A percentile compares a stretch with the other conserved stretches of the same genome.
Conservation (phyloP, 208 protist species). For the Angomonas ambiguus region DNA sequence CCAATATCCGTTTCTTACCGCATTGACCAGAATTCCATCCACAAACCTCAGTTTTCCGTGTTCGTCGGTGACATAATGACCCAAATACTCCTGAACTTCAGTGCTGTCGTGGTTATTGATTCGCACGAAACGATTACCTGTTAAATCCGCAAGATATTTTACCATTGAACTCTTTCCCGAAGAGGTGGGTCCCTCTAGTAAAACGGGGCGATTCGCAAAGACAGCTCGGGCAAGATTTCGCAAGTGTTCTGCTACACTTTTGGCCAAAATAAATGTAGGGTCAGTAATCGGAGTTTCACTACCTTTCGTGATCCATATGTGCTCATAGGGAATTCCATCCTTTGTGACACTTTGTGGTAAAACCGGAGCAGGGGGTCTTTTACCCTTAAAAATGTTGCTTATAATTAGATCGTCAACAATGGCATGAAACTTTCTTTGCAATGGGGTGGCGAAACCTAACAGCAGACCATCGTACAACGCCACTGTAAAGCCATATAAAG, state of each 20-base stretch:
- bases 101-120: constrained; percentile 99
- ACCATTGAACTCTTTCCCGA: constrained; percentile 99
- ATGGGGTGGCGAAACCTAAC: constrained; percentile 96
- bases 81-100: constrained; percentile 99
- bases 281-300: constrained; percentile 41
- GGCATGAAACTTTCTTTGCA: constrained; percentile 85
- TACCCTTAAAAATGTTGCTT: constrained; percentile 80
- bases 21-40: constrained; percentile 96
- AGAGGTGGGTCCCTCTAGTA: constrained; percentile 98
- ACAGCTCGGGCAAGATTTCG: constrained; percentile 93
- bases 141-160: constrained; percentile 97
- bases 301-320: constrained; percentile 93
- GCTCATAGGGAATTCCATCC: constrained; percentile 88
- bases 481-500: constrained; percentile 93
- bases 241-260: constrained; percentile 92
- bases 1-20: constrained; percentile 98
- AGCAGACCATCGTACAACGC: constrained; percentile 95
- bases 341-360: constrained; percentile 35
- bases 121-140: constrained; percentile 98
- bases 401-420: constrained; percentile 89
- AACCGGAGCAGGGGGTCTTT: constrained; percentile 51
- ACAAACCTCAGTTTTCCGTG: constrained; percentile 96
- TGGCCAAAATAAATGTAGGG: constrained; percentile 95
- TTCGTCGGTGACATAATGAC: constrained; percentile 96
- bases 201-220: constrained; percentile 95